phyloP scores from a whole-genome alignment of 768 basidiomycete species.

The Lyophyllum semitale region DNA sequence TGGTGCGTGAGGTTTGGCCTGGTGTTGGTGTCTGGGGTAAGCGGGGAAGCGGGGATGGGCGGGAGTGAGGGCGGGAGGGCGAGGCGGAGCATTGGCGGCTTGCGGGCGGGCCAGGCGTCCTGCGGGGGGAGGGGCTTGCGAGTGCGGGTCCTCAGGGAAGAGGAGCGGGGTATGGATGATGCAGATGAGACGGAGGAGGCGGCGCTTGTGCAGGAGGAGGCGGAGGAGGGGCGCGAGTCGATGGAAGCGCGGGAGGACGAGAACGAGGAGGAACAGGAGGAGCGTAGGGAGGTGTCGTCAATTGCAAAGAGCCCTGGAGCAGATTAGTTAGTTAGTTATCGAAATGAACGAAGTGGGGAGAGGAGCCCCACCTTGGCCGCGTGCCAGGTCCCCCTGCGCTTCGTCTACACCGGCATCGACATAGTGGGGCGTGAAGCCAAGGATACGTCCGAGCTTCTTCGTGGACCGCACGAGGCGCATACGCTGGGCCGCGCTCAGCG shows the following conservation, averaged over 20 bases:
- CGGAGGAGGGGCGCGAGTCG: conserved; percentile 21
- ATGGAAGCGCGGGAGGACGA: conserved; percentile 11
- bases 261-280: conserved; percentile 21
- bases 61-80: conserved; percentile 20
- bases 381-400: too few relatives aligned
- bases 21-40: conserved; percentile 14
- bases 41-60: conserved; percentile 30
- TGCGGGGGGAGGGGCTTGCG: neutral
- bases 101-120: conserved; percentile 8
- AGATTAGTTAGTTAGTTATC: neutral
- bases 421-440: conserved; percentile 62
- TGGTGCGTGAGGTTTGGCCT: conserved; percentile 18
- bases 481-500: conserved; percentile 51
- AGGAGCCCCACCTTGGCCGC: too few relatives aligned
- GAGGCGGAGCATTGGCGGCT: conserved; percentile 17
- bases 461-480: conserved; percentile 56
- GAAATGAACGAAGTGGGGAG: neutral
- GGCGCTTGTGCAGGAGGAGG: conserved; percentile 2
- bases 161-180: neutral
- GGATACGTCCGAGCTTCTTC: conserved; percentile 58
- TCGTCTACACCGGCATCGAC: conserved; percentile 35
- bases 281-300: conserved; percentile 11
- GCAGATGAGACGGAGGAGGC: neutral
- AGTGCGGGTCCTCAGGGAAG: conserved; percentile 11
- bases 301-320: neutral